These are phyloP conservation scores for Stipa capillata DNA, from an alignment of 176 grass and related monocot genomes.

Conservation along the genomic window DNA sequence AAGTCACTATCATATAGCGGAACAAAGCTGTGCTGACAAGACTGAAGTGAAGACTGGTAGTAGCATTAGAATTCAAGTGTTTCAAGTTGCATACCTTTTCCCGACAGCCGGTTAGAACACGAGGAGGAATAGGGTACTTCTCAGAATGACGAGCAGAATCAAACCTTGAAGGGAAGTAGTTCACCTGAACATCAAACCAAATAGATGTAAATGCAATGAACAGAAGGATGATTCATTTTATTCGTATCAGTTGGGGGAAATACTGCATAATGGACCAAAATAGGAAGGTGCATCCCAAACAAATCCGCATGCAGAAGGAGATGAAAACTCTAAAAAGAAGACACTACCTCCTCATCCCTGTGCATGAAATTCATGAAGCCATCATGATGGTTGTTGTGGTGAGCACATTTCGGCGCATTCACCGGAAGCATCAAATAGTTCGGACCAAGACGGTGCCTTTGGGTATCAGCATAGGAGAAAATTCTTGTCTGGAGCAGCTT, in stretches of 20 bases:
- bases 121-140: conserved; percentile 59
- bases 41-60: not conserved
- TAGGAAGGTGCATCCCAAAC: not conserved
- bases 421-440: conserved; percentile 89
- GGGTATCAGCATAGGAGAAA: conserved; percentile 84
- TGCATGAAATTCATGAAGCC: conserved; percentile 94
- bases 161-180: conserved; percentile 87
- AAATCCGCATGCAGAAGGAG: not conserved
- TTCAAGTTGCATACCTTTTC: conserved; percentile 52
- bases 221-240: not conserved
- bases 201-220: not conserved
- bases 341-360: conserved; percentile 79
- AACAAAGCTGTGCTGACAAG: not conserved
- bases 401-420: conserved; percentile 74
- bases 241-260: not conserved
- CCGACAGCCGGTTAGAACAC: conserved; percentile 41
- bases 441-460: conserved; percentile 79
- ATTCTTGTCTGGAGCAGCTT: conserved; percentile 86
- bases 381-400: conserved; percentile 88
- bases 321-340: not conserved
- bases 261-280: not conserved
- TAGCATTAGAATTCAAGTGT: not conserved
- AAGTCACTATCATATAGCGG: not conserved
- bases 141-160: conserved; percentile 62
- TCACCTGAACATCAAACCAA: conserved; percentile 42